These are phyloP conservation scores for Russula compacta DNA, from an alignment of 768 basidiomycete species.

Conservation along the genomic window DNA sequence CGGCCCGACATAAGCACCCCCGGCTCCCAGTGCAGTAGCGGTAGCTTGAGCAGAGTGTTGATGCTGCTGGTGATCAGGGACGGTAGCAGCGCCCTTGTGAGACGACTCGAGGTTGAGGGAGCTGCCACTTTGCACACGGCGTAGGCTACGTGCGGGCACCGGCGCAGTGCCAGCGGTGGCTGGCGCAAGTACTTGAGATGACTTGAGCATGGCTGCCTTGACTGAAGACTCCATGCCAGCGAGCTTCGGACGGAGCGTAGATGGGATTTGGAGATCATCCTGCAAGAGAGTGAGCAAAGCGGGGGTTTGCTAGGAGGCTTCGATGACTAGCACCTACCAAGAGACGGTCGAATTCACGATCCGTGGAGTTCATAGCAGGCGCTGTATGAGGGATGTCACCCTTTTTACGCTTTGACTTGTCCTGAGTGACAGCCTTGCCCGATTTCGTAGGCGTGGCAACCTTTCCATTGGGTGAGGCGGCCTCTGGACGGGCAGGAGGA, in stretches of 20 bases:
- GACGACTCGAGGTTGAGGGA: conserved; percentile 50
- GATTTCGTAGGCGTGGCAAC: conserved; percentile 23
- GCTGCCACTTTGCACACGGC: conserved; percentile 66
- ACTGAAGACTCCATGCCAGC: conserved; percentile 74
- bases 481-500: conserved; percentile 22
- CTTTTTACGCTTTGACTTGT: conserved; percentile 35
- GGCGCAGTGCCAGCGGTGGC: conserved; percentile 27
- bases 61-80: conserved; percentile 12
- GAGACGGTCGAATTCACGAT: conserved; percentile 72
- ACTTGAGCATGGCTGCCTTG: conserved; percentile 88
- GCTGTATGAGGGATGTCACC: conserved; percentile 20
- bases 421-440: conserved; percentile 31
- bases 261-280: conserved; percentile 88
- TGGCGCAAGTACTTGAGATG: conserved; percentile 45
- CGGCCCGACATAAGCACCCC: not conserved
- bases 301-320: not conserved
- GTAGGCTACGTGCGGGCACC: conserved; percentile 46
- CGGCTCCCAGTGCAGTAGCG: not conserved
- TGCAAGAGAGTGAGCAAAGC: conserved; percentile 26
- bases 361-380: conserved; percentile 36
- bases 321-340: conserved; percentile 42
- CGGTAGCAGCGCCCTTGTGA: conserved; percentile 16
- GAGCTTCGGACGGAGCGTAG: conserved; percentile 67
- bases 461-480: conserved; percentile 23
- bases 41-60: not conserved